These are phyloP conservation scores for Metschnikowia henanensis DNA, from an alignment of 805 yeast genomes.

Conservation along the genomic window DNA sequence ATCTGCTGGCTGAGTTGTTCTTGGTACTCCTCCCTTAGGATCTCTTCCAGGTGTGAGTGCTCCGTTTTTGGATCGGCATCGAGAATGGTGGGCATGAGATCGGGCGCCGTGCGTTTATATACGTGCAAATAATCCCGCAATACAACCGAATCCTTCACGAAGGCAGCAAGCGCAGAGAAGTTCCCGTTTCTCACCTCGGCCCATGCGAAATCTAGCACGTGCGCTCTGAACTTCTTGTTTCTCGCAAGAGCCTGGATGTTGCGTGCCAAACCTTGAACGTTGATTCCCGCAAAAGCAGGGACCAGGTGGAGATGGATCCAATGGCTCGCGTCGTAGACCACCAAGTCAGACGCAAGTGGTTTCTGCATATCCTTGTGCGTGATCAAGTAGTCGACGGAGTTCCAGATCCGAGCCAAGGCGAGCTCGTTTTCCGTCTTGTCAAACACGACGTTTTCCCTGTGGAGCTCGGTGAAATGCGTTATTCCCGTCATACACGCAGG, in stretches of 20 bases:
- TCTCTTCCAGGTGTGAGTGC: slow-evolving; percentile 4
- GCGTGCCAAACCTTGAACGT: slow-evolving; percentile 5
- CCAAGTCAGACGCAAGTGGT: slow-evolving; percentile 7
- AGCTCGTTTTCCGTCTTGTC: slow-evolving; percentile 70
- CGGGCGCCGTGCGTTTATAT: slow-evolving; percentile 25
- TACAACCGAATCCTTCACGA: slow-evolving; percentile 5
- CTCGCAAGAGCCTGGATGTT: slow-evolving; percentile 1
- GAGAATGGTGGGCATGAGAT: slow-evolving; percentile 11
- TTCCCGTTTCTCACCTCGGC: slow-evolving; percentile 9
- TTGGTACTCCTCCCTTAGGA: slow-evolving; percentile 10
- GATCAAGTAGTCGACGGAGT: slow-evolving; percentile 30
- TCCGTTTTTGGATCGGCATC: slow-evolving; percentile 3
- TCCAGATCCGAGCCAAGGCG: slow-evolving; percentile 32
- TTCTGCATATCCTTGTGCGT: slow-evolving; percentile 23
- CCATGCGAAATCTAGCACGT: slow-evolving; percentile 4
- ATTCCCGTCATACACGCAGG: slow-evolving; percentile 88
- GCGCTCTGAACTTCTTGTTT: not conserved
- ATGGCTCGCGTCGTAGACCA: slow-evolving; percentile 12
- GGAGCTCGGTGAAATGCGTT: slow-evolving; percentile 68
- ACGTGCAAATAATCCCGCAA: slow-evolving; percentile 27
- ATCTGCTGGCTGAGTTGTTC: slow-evolving; percentile 1
- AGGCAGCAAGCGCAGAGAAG: slow-evolving; percentile 2
- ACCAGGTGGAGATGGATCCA: slow-evolving; percentile 25
- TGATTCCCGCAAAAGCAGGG: slow-evolving; percentile 23
- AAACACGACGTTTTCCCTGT: slow-evolving; percentile 42